Percentiles rank a stretch among this genome's conserved stretches.
Evolutionary conservation across 768 basidiomycete species (phyloP).

Genomic region (Naganishia vaughanmartiniae): DNA sequence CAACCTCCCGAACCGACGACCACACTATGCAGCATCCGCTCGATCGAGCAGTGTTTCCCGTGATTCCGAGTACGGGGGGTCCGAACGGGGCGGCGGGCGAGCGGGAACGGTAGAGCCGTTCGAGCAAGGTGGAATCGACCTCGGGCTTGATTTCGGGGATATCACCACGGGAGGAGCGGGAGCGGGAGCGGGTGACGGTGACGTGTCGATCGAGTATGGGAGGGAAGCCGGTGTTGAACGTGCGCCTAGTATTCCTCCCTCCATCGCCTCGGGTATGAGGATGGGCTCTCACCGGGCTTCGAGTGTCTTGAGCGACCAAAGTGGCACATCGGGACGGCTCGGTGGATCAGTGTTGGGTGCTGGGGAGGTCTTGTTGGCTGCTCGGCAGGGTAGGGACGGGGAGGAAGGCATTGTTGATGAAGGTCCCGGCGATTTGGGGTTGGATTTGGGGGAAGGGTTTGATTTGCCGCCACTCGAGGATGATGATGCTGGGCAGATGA

Average conservation of each 20-base stretch:
- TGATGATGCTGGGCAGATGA: conserved; percentile 36
- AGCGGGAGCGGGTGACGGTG: background rate
- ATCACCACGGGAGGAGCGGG: background rate
- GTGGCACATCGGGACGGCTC: conserved; percentile 2
- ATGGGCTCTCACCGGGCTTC: conserved; percentile 2
- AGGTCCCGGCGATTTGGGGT: conserved; percentile 27
- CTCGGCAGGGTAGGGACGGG: background rate
- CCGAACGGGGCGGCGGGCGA: conserved; percentile 61
- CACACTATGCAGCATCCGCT: conserved; percentile 67
- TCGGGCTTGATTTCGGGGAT: conserved; percentile 61
- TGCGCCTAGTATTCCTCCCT: conserved; percentile 46
- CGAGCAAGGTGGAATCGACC: conserved; percentile 58
- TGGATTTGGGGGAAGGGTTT: conserved; percentile 48
- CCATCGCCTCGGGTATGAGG: background rate
- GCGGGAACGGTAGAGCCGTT: conserved; percentile 58
- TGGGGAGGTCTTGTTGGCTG: conserved; percentile 5
- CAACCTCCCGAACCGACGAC: conserved; percentile 65
- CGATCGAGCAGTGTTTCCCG: conserved; percentile 57
- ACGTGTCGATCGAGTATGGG: conserved; percentile 27
- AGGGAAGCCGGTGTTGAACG: conserved; percentile 49
- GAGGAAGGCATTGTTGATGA: conserved; percentile 19
- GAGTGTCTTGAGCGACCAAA: conserved; percentile 14
- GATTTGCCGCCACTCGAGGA: conserved; percentile 71
- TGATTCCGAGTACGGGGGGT: conserved; percentile 43
- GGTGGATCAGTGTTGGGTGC: conserved; percentile 10